Base-by-base conservation (phyloP, 257 asterid genomes). In the Nicotiana tomentosiformis region DNA sequence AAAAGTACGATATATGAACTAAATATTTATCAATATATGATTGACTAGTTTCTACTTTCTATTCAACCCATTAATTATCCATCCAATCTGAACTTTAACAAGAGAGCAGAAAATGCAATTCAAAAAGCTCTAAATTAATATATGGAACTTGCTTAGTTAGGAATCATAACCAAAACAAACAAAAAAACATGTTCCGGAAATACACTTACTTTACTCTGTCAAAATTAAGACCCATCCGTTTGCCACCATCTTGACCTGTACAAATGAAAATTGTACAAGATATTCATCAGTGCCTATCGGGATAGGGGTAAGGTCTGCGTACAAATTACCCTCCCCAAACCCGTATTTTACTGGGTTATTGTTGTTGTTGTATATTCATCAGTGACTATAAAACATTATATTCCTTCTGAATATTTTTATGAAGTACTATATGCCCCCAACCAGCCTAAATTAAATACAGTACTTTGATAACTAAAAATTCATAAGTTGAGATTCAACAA, bases 181-280 rank as follows among this genome's bases (percentile, higher is more conserved):
- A 29, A 53, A 23, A 23, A 1, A 23, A 23, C 30, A 43, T 62
- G 51, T 46, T 68, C 46, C 11, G 30, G 11, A 20, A 83, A 81
- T 66, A 33, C 56, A 91, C 98, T 92, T 87, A 93, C 97, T 91
- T 92, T 69, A 90, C 84, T 78, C 99, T 89, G 77, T 96, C 99
- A 83, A 96, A 96, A 81, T 93, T 92, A 18, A 96, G 88, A 43
- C 99, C 98, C 98, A 96, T 96, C 76, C 99, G 86, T 86, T 94
- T 94, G 74, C 97, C 94, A 32, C 97, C 98, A 90, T 96, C 99
- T 87, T 96, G 96, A 79, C 96, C 98, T 93, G 93, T 87, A 87
- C 58, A 66, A 87, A 79, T 66, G 67, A 43, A 70, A 43, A 43
- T 70, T 11, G 18, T 10, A 11, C 33, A 69, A 69, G 37, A 20